Base-by-base conservation (phyloP, 306 rosid genomes). In the Quercus alba region DNA sequence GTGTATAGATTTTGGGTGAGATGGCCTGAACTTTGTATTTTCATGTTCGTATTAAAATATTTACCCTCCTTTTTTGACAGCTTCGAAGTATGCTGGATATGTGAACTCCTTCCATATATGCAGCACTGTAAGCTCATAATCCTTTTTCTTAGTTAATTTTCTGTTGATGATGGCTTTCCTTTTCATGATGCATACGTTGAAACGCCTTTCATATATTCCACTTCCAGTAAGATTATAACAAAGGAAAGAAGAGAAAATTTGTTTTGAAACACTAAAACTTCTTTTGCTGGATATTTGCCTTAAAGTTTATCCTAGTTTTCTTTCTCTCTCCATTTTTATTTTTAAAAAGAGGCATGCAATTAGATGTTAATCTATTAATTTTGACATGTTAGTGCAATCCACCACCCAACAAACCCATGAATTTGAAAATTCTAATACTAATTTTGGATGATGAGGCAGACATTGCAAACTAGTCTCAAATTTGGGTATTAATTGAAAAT, bases 31-130 rank as follows among this genome's bases (percentile, higher is more conserved):
- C 14, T 68, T 68, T 28, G 23, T 44, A 4, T 41, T 8, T 46
- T 71, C 1, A 55, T 76, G 63, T 63, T 31, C 5, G 10, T 15
- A 14, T 12, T 1, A 67, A 67, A 56, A 6, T 31, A 57, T 75
- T 62, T 44, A 17, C 67, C 46, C 26, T 59, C n/a, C 77, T 80
- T 78, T 44, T 51, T 77, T 68, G 76, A 64, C 98, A 95, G 99
- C 99, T 83, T 95, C 99, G 67, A 95, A 95, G 82, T 95, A 91
- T 80, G 98, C 99, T 5, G 99, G 99, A 55, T 95, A 95, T 75
- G 90, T 95, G 72, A 86, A 83, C 81, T 89, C 99, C 46, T 96
- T 93, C 88, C 87, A 95, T 84, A 83, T 95, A 80, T 83, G 97
- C 85, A 93, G 98, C 93, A 91, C 99, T 87, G 99, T 95, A 82